A percentile compares a stretch with the other conserved stretches of the same genome.
Evolutionary conservation across 805 yeast species (phyloP).

Genomic region (Starmerella bombicola): DNA sequence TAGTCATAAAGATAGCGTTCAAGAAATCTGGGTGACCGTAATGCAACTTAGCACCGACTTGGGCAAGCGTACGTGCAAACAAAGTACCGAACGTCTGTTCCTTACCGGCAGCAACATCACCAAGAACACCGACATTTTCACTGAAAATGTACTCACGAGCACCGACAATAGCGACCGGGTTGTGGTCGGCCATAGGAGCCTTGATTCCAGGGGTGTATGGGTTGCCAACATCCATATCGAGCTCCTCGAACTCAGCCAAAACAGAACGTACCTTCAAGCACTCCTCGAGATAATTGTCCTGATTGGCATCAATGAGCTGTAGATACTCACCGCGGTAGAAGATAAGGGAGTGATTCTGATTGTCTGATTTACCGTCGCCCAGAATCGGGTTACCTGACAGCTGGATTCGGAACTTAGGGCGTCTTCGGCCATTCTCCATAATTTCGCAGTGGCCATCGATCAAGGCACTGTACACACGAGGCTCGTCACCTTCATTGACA

Average conservation of each 20-base stretch:
- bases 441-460: constrained; percentile 48
- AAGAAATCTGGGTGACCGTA: constrained; percentile 96
- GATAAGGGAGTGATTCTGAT: constrained; percentile 77
- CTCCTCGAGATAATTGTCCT: constrained; percentile 89
- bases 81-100: constrained; percentile 95
- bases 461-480: constrained; percentile 53
- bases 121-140: constrained; percentile 81
- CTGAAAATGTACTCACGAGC: constrained; percentile 92
- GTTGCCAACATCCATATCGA: constrained; percentile 38
- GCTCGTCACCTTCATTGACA: constrained; percentile 34
- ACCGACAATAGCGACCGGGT: constrained; percentile 83
- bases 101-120: constrained; percentile 95
- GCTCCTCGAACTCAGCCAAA: constrained; percentile 81
- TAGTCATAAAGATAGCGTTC: constrained; percentile 82
- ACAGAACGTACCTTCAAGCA: constrained; percentile 82
- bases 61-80: constrained; percentile 85
- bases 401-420: constrained; percentile 52
- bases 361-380: constrained; percentile 95
- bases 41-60: constrained; percentile 87
- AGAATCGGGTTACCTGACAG: constrained; percentile 88
- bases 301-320: constrained; percentile 92
- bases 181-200: constrained; percentile 22
- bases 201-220: constrained; percentile 49
- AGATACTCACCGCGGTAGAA: constrained; percentile 90
- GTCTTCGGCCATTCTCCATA: constrained; percentile 46